Base-by-base conservation (phyloP, 306 rosid genomes). In the cucumber (Cucumis sativus) region DNA sequence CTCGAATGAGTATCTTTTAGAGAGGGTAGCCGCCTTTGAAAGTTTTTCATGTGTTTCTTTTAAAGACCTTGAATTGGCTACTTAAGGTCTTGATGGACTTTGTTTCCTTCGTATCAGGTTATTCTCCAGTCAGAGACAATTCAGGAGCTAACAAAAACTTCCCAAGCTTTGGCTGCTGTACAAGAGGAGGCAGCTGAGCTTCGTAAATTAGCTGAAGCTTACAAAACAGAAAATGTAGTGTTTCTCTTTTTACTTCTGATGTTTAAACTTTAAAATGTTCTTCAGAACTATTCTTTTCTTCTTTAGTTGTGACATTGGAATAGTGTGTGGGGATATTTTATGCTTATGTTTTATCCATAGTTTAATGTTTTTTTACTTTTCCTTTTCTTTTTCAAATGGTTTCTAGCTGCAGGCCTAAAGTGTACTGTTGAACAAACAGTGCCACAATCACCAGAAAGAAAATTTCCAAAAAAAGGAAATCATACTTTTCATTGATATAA, bases 81-180 rank as follows among this genome's bases (percentile, higher is more conserved):
- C 40, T 0, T 5, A 17, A 37, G 45, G 23, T 35, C 41, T 65
- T 2, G 77, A 41, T 80, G 75, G 14, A 20, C 61, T 51, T 66
- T 77, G 30, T 67, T 68, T 70, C 17, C 16, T 76, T 33, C 82
- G 61, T 37, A 12, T 58, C 86, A 95, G 99, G 99, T 92, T 82
- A 81, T 91, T 82, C 99, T 95, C 74, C 97, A 90, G 85, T 95
- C 99, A 0, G 97, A 95, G 85, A 92, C 99, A 49, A 92, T 95
- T 75, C 97, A 92, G 67, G 99, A 95, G 87, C 83, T 95, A 86
- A 95, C 88, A 12, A 90, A 88, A 91, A 92, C 97, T 17, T 95
- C 99, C 4, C 85, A 88, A 79, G 84, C 86, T n/a, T 84, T 95
- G 80, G 89, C 92, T 60, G 68, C 77, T 73, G 88, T 89, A 65